Evolutionary conservation across 2,329 filamentous ascomycete genomes (phyloP).

Genomic region (Westerdykella aurantiaca): DNA sequence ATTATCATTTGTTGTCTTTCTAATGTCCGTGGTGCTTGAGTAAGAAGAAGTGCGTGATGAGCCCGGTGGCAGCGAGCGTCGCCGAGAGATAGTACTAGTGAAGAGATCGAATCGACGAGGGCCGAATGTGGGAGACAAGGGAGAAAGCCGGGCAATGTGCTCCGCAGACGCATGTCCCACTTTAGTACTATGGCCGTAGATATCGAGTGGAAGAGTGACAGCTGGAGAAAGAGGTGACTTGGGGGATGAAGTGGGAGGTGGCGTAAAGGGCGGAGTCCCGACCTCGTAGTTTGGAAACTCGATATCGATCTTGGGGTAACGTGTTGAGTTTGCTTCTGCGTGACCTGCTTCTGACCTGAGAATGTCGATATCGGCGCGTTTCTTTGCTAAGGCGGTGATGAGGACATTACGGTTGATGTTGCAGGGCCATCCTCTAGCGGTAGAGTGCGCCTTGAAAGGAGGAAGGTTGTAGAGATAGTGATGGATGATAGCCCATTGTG

Average conservation of each 20-base stretch:
- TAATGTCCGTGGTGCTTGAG: background rate
- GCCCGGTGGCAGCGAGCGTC: constrained; percentile 4
- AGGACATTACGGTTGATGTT: constrained; percentile 5
- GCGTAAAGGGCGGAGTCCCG: background rate
- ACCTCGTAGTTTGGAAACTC: constrained; percentile 7
- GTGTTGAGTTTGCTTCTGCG: background rate
- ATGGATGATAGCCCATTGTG: constrained; percentile 5
- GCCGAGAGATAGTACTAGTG: constrained; percentile 7
- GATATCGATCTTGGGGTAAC: background rate
- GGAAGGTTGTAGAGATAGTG: constrained; percentile 5
- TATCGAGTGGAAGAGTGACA: background rate
- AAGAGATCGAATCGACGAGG: constrained; percentile 5
- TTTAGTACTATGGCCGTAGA: too few relatives aligned
- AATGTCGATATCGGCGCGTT: constrained; percentile 7
- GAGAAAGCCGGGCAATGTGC: constrained; percentile 1
- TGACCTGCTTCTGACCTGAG: constrained; percentile 3
- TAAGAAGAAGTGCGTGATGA: background rate
- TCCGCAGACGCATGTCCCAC: too few relatives aligned
- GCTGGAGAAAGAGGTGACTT: background rate
- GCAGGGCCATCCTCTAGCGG: constrained; percentile 1
- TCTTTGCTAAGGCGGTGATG: constrained; percentile 7
- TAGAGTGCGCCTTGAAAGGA: background rate
- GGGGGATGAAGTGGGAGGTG: background rate
- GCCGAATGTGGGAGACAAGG: constrained; percentile 12
- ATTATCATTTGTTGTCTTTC: background rate